phyloP scores from a whole-genome alignment of 2,329 filamentous ascomycete species.

The Penicillium fuscoglaucum region DNA sequence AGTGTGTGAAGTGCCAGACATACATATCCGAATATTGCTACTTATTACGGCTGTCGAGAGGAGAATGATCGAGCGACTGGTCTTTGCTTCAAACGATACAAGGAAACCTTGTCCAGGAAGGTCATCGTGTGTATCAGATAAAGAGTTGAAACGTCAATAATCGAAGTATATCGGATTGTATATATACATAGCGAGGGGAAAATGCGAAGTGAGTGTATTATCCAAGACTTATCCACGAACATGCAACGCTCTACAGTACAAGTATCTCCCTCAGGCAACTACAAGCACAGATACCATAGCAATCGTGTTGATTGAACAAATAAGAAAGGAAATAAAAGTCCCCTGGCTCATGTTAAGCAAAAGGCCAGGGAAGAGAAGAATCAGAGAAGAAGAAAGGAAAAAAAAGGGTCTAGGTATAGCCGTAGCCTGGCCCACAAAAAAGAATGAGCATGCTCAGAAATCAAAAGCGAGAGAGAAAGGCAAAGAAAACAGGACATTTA shows the following conservation, averaged over 20 bases:
- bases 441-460: slow-evolving; percentile 11
- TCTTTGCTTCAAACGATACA: background rate
- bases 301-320: slow-evolving; percentile 29
- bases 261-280: background rate
- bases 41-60: too few species aligned
- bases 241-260: background rate
- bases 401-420: slow-evolving; percentile 24
- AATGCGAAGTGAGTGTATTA: background rate
- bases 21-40: background rate
- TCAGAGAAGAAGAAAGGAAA: slow-evolving; percentile 16
- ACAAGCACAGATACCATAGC: slow-evolving; percentile 38
- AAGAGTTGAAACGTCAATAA: background rate
- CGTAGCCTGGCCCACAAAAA: slow-evolving; percentile 24
- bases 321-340: slow-evolving; percentile 16
- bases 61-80: background rate
- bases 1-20: background rate
- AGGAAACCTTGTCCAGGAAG: background rate
- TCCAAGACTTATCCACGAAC: background rate
- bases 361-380: slow-evolving; percentile 4
- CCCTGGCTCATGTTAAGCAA: background rate
- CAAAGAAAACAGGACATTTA: slow-evolving; percentile 18
- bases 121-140: too few species aligned
- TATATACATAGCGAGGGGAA: background rate
- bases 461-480: slow-evolving; percentile 14
- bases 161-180: background rate